Percentiles rank a stretch among this genome's conserved stretches.
Evolutionary conservation across 495 filamentous ascomycete species (phyloP).

Genomic region (Aspergillus hancockii): DNA sequence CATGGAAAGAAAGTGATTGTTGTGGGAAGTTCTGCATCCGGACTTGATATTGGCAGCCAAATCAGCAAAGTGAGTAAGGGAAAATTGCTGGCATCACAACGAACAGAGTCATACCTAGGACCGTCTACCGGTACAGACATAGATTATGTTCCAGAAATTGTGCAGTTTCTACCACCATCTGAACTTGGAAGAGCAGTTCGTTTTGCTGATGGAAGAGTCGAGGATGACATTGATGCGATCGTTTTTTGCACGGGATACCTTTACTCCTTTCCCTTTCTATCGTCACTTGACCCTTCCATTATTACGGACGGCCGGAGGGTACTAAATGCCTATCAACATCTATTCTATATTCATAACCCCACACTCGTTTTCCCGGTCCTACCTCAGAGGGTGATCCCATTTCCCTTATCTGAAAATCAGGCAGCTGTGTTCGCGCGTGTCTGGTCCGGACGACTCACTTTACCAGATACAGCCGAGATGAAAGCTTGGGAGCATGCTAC

Average conservation of each 20-base stretch:
- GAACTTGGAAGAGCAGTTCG: slow-evolving; percentile 47
- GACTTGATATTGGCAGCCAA: slow-evolving; percentile 76
- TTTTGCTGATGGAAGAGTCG: slow-evolving; percentile 51
- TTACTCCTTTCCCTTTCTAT: slow-evolving; percentile 60
- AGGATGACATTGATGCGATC: slow-evolving; percentile 54
- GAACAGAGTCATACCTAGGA: slow-evolving; percentile 42
- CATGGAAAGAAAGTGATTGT: slow-evolving; percentile 67
- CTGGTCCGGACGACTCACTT: slow-evolving; percentile 64
- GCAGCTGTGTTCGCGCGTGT: slow-evolving; percentile 73
- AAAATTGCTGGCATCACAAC: slow-evolving; percentile 55
- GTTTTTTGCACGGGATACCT: slow-evolving; percentile 62
- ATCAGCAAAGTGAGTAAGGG: slow-evolving; percentile 56
- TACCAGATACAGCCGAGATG: slow-evolving; percentile 68
- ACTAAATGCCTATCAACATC: slow-evolving; percentile 69
- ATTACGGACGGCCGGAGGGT: slow-evolving; percentile 70
- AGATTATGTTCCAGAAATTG: slow-evolving; percentile 59
- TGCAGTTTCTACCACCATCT: slow-evolving; percentile 50
- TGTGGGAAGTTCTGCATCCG: slow-evolving; percentile 78
- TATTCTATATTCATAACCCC: slow-evolving; percentile 74
- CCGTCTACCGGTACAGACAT: slow-evolving; percentile 36
- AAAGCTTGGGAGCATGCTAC: slow-evolving; percentile 56
- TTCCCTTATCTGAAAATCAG: slow-evolving; percentile 77
- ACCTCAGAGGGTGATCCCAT: slow-evolving; percentile 79
- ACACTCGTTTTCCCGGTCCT: slow-evolving; percentile 78
- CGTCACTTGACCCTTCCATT: slow-evolving; percentile 55